Evolutionary conservation across 2,329 filamentous ascomycete species (phyloP).

Genomic region (Cryphonectria parasitica): DNA sequence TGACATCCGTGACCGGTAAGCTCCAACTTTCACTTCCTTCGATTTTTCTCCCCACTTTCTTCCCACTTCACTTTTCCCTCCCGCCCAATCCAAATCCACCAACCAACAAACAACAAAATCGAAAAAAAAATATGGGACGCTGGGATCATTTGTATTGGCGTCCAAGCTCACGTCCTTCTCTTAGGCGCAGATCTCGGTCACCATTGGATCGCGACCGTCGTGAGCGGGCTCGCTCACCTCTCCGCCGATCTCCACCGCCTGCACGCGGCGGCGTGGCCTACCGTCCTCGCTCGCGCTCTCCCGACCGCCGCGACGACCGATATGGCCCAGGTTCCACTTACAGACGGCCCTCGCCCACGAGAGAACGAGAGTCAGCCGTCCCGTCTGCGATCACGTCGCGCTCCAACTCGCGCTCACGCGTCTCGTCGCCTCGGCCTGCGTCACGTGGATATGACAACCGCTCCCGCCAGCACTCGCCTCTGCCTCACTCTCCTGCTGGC

Average conservation of each 20-base stretch:
- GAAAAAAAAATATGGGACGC: slow-evolving; percentile 17
- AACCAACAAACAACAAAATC: slow-evolving; percentile 9
- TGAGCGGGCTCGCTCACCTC: slow-evolving; percentile 47
- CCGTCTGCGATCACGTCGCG: slow-evolving; percentile 56
- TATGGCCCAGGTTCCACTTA: slow-evolving; percentile 42
- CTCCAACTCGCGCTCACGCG: slow-evolving; percentile 48
- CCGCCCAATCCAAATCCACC: slow-evolving; percentile 1
- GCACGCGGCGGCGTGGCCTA: slow-evolving; percentile 49
- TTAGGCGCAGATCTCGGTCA: slow-evolving; percentile 59
- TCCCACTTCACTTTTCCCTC: neutral
- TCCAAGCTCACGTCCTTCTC: slow-evolving; percentile 17
- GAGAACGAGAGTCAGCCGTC: slow-evolving; percentile 50
- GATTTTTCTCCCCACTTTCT: slow-evolving; percentile 8
- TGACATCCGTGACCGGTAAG: slow-evolving; percentile 43
- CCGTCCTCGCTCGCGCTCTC: slow-evolving; percentile 57
- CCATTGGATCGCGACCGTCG: slow-evolving; percentile 54
- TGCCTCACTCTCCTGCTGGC: slow-evolving; percentile 42
- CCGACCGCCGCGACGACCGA: slow-evolving; percentile 53
- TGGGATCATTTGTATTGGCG: slow-evolving; percentile 1
- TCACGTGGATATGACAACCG: slow-evolving; percentile 49
- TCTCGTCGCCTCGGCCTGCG: slow-evolving; percentile 56
- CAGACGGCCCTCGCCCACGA: slow-evolving; percentile 52
- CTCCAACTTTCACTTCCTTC: slow-evolving; percentile 33
- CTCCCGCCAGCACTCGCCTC: slow-evolving; percentile 51
- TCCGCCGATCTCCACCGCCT: slow-evolving; percentile 45